Conservation (phyloP, 129 eudicot species). For the Flaveria brownii region DNA sequence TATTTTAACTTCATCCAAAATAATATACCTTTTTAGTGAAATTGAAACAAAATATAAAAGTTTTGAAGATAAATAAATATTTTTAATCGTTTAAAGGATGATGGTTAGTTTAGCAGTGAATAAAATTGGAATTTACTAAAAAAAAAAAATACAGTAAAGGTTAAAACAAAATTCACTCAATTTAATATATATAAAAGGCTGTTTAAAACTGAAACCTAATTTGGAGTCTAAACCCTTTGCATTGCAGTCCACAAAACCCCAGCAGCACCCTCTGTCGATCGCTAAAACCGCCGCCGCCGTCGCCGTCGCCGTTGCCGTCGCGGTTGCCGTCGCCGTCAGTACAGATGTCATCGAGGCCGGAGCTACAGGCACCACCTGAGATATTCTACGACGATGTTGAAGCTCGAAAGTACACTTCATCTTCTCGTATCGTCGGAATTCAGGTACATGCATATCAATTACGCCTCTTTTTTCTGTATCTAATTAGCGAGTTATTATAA, state of each 20-base stretch:
- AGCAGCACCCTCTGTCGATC: not conserved
- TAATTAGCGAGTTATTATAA: not conserved
- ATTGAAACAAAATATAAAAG: too few species aligned
- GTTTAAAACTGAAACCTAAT: constrained; percentile 21
- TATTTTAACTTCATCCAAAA: too few species aligned
- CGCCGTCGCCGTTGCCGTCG: not conserved
- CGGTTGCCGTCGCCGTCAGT: not conserved
- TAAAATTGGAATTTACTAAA: too few species aligned
- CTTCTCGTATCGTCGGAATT: constrained; percentile 94
- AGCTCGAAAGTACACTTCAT: constrained; percentile 97
- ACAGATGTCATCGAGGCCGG: constrained; percentile 77
- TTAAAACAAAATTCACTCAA: too few species aligned
- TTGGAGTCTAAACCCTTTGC: constrained; percentile 5
- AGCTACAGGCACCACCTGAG: constrained; percentile 96
- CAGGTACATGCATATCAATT: constrained; percentile 51
- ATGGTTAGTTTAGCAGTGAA: too few species aligned
- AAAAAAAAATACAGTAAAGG: too few species aligned
- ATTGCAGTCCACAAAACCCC: constrained; percentile 14
- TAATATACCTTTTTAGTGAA: too few species aligned
- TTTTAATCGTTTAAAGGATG: too few species aligned
- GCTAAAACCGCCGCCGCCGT: constrained; percentile 12
- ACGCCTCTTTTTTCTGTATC: not conserved
- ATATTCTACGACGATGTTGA: constrained; percentile 89
- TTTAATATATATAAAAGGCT: not conserved
- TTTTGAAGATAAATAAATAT: too few species aligned